Percentiles rank a stretch among this genome's conserved stretches.
Evolutionary conservation across 306 rosid species (phyloP).

Genomic region (Begonia peltatifolia): DNA sequence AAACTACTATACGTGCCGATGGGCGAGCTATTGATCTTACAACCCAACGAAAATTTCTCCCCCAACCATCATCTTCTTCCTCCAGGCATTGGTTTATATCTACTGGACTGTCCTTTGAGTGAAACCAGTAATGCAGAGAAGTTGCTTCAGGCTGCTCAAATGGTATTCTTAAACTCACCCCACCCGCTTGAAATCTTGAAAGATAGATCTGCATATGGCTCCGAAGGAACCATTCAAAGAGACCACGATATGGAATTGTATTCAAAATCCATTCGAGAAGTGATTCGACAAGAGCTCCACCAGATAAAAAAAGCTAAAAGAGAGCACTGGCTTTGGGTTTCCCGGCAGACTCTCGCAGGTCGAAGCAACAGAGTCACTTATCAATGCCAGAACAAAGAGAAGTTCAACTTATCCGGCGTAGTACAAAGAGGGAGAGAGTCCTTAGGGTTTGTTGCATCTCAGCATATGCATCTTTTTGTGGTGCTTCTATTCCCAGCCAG

Average conservation of each 20-base stretch:
- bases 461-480: conserved; percentile 67
- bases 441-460: conserved; percentile 55
- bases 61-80: conserved; percentile 85
- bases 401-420: too few species aligned
- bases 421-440: too few species aligned
- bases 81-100: conserved; percentile 75
- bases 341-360: conserved; percentile 27
- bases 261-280: conserved; percentile 40
- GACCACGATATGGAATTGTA: conserved; percentile 89
- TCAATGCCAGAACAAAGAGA: too few species aligned
- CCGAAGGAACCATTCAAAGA: conserved; percentile 69
- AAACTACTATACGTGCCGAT: conserved; percentile 67
- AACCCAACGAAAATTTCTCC: conserved; percentile 80
- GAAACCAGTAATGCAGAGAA: conserved; percentile 13
- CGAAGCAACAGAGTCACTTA: too few species aligned
- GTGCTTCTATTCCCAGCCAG: conserved; percentile 54
- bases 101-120: conserved; percentile 22
- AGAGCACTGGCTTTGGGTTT: conserved; percentile 37
- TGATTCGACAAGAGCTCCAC: conserved; percentile 32
- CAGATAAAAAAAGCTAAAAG: conserved; percentile 37
- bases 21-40: conserved; percentile 82
- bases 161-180: conserved; percentile 70
- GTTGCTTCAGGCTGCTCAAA: conserved; percentile 52
- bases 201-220: conserved; percentile 76
- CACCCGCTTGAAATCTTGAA: conserved; percentile 89